Percentiles rank a stretch among this genome's conserved stretches.
Evolutionary conservation across 768 basidiomycete species (phyloP).

Genomic region (Agaricus sinodeliciosus): DNA sequence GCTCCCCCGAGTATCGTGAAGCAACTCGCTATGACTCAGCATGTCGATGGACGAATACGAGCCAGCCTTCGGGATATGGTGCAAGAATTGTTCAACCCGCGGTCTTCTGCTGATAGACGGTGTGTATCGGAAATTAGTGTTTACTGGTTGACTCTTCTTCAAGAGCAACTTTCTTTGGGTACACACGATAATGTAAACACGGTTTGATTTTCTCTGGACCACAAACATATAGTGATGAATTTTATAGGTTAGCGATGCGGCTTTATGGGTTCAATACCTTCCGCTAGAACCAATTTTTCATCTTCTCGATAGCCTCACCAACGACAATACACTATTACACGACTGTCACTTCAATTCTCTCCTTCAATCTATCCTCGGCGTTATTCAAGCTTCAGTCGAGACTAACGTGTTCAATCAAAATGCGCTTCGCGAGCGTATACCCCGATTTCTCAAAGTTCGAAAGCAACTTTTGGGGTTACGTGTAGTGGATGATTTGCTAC

Average conservation of each 20-base stretch:
- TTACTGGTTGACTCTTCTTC: constrained; percentile 36
- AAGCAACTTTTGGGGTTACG: constrained; percentile 25
- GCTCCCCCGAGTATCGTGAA: constrained; percentile 25
- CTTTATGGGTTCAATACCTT: constrained; percentile 56
- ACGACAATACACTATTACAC: background rate
- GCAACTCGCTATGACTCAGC: constrained; percentile 23
- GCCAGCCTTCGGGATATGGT: constrained; percentile 40
- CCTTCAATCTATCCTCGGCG: constrained; percentile 27
- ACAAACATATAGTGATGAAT: background rate
- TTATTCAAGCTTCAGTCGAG: constrained; percentile 18
- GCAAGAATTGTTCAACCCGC: constrained; percentile 27
- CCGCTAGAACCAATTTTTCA: constrained; percentile 31
- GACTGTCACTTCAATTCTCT: background rate
- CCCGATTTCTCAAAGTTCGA: constrained; percentile 32
- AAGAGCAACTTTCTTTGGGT: constrained; percentile 9
- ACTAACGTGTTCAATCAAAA: constrained; percentile 18
- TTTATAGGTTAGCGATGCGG: constrained; percentile 19
- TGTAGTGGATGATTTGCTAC: constrained; percentile 43
- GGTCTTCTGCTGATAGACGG: constrained; percentile 27
- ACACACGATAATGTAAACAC: background rate
- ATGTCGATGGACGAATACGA: constrained; percentile 27
- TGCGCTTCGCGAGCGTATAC: constrained; percentile 24
- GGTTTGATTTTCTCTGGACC: background rate
- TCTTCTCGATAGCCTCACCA: constrained; percentile 34
- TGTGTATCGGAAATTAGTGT: constrained; percentile 32